Conservation (phyloP, 768 basidiomycete species). For the Tylopilus intermedius region DNA sequence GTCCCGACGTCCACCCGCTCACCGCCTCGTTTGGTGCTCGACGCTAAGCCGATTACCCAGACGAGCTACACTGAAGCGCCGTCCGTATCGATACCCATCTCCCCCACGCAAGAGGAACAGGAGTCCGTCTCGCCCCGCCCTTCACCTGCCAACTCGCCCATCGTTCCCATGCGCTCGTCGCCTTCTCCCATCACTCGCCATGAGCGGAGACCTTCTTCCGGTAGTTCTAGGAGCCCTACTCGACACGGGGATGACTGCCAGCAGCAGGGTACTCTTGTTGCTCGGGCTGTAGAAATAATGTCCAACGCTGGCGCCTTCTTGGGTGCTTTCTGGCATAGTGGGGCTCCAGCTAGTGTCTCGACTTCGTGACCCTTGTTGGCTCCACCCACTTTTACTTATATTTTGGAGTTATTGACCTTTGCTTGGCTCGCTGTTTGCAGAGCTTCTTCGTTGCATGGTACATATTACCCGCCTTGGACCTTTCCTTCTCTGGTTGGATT, state of each 20-base stretch:
- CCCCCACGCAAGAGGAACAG: slow-evolving; percentile 32
- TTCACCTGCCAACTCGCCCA: slow-evolving; percentile 63
- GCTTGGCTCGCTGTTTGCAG: slow-evolving; percentile 12
- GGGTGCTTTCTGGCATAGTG: slow-evolving; percentile 52
- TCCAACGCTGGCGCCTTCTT: slow-evolving; percentile 74
- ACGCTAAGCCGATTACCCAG: slow-evolving; percentile 26
- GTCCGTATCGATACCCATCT: slow-evolving; percentile 20
- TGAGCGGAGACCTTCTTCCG: slow-evolving; percentile 16
- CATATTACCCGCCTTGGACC: slow-evolving; percentile 28
- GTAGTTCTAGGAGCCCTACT: slow-evolving; percentile 23
- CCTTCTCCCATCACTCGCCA: slow-evolving; percentile 12
- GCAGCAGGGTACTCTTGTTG: slow-evolving; percentile 44
- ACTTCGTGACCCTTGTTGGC: slow-evolving; percentile 14
- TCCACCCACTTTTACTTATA: slow-evolving; percentile 23
- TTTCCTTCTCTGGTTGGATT: slow-evolving; percentile 13
- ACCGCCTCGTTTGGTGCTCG: slow-evolving; percentile 27
- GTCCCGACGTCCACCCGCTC: slow-evolving; percentile 12
- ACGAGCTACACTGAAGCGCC: slow-evolving; percentile 23
- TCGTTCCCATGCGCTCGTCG: slow-evolving; percentile 30
- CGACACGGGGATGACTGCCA: slow-evolving; percentile 27
- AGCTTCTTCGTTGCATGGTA: slow-evolving; percentile 9
- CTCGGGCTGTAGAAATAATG: slow-evolving; percentile 73
- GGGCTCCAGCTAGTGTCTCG: slow-evolving; percentile 18
- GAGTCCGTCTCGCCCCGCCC: slow-evolving; percentile 40
- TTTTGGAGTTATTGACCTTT: slow-evolving; percentile 29